Percentiles rank a stretch among this genome's conserved stretches.
Conservation (phyloP, 192 early-diverging fungal species). For the Entophlyctis luteolus region DNA sequence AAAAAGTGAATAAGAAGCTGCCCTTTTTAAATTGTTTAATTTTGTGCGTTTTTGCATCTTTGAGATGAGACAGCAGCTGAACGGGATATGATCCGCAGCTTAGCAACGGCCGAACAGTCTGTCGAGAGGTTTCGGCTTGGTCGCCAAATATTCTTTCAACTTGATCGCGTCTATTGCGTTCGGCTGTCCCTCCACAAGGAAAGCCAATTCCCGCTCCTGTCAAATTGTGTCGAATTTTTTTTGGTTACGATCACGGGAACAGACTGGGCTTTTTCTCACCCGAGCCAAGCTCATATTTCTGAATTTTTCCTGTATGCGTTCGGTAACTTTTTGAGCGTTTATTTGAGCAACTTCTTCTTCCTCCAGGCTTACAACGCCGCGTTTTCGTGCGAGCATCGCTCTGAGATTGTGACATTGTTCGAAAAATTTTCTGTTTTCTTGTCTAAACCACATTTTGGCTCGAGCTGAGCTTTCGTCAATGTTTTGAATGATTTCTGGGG, state of each 20-base stretch:
- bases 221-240: neutral
- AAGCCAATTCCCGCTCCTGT: constrained; percentile 48
- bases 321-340: constrained; percentile 28
- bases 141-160: constrained; percentile 48
- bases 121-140: constrained; percentile 1
- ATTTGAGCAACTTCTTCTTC: constrained; percentile 22
- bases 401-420: constrained; percentile 25
- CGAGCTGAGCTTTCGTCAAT: constrained; percentile 39
- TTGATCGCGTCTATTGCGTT: constrained; percentile 55
- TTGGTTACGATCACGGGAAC: neutral
- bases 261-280: constrained; percentile 15
- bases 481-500: constrained; percentile 23
- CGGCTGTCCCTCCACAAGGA: constrained; percentile 51
- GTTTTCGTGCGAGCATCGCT: constrained; percentile 31
- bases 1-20: neutral
- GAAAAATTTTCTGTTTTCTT: constrained; percentile 14
- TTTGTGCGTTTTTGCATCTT: neutral
- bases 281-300: constrained; percentile 25
- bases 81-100: neutral
- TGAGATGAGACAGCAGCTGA: neutral
- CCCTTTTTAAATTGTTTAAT: neutral
- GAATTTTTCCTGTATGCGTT: constrained; percentile 39
- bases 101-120: neutral
- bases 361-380: constrained; percentile 14
- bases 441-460: constrained; percentile 20